These are phyloP conservation scores for Polymyxa betae DNA, from an alignment of 208 protist species.

Conservation along the genomic window DNA sequence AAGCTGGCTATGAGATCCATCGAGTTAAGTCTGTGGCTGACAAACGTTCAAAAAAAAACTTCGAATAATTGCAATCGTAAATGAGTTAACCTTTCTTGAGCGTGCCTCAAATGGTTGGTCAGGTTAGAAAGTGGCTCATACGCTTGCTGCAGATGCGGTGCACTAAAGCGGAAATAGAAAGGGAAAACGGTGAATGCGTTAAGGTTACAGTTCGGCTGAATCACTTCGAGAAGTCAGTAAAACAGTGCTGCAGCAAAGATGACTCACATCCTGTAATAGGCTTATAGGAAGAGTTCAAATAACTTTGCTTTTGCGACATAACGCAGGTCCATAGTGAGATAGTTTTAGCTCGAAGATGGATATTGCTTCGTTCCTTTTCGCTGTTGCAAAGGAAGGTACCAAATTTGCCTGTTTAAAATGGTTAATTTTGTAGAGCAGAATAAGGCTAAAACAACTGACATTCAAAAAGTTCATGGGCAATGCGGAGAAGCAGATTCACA, in stretches of 20 bases:
- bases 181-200: slow-evolving; percentile 4
- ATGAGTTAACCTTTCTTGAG: background rate
- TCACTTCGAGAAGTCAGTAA: background rate
- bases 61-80: too few relatives aligned
- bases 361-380: slow-evolving; percentile 32
- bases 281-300: background rate
- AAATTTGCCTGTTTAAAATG: background rate
- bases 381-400: slow-evolving; percentile 71
- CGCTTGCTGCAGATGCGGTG: too few relatives aligned
- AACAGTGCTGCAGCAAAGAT: background rate
- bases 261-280: background rate
- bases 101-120: background rate
- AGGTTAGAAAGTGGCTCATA: too few relatives aligned
- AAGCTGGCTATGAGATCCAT: background rate
- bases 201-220: background rate
- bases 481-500: slow-evolving; percentile 59
- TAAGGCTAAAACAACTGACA: background rate
- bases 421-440: background rate
- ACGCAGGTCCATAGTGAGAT: slow-evolving; percentile 47
- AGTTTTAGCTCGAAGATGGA: background rate
- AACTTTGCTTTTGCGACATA: too few relatives aligned
- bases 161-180: slow-evolving; percentile 8
- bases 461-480: slow-evolving; percentile 57
- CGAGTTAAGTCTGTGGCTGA: background rate
- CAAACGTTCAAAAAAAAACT: background rate